phyloP scores from a whole-genome alignment of 1,284 basidiomycete species.

The Gomphus sp. region DNA sequence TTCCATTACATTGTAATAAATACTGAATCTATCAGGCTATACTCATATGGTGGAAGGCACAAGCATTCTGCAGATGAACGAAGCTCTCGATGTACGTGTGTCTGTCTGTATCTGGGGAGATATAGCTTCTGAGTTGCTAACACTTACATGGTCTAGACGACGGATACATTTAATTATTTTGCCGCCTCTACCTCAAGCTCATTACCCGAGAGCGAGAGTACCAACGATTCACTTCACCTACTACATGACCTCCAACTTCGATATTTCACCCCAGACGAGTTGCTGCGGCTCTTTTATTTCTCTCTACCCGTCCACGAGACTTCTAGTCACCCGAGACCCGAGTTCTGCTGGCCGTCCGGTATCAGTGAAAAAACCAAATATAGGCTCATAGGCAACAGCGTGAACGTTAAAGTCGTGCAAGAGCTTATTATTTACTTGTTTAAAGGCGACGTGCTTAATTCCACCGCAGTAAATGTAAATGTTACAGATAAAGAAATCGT shows the following conservation, averaged over 20 bases:
- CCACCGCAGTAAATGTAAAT: not conserved
- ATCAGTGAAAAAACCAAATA: slow-evolving; percentile 61
- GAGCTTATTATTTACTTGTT: slow-evolving; percentile 48
- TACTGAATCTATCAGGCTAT: slow-evolving; percentile 44
- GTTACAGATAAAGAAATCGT: not conserved
- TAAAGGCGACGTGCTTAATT: slow-evolving; percentile 5
- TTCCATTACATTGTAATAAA: too few species aligned
- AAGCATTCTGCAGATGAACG: slow-evolving; percentile 64
- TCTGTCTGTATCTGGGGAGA: too few species aligned
- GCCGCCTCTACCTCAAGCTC: slow-evolving; percentile 25
- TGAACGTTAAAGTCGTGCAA: slow-evolving; percentile 62
- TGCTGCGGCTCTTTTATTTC: slow-evolving; percentile 61
- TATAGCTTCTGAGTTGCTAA: not conserved
- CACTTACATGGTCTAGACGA: slow-evolving; percentile 38
- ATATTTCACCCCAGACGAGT: slow-evolving; percentile 64
- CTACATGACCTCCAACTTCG: slow-evolving; percentile 50
- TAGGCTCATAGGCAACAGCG: slow-evolving; percentile 68
- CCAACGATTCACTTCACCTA: slow-evolving; percentile 36
- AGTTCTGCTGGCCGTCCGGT: slow-evolving; percentile 49
- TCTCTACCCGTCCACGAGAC: slow-evolving; percentile 18
- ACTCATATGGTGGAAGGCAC: slow-evolving; percentile 64
- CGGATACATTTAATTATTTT: slow-evolving; percentile 42
- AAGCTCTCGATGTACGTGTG: slow-evolving; percentile 50
- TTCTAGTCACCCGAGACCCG: not conserved
- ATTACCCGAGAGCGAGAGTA: slow-evolving; percentile 19